Percentiles rank a stretch among this genome's conserved stretches.
phyloP scores from a whole-genome alignment of 768 basidiomycete genomes.

The Serendipita sp. region DNA sequence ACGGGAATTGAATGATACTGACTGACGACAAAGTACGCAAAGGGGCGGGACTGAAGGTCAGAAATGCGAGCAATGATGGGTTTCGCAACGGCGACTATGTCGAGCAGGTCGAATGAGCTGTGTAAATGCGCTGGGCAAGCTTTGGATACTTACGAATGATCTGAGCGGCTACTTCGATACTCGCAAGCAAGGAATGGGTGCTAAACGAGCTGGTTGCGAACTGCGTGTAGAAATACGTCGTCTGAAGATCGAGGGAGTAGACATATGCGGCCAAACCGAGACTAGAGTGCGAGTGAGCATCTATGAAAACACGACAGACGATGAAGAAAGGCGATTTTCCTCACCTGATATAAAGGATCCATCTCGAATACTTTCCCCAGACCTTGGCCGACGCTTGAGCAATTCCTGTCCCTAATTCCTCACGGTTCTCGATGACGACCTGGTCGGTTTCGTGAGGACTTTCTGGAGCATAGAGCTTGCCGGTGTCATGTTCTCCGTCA shows the following conservation, averaged over 20 bases:
- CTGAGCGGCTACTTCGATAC: slow-evolving; percentile 37
- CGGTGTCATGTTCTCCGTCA: background rate
- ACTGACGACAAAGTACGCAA: slow-evolving; percentile 42
- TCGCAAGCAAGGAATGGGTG: slow-evolving; percentile 36
- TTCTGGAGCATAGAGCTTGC: background rate
- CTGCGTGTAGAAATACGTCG: slow-evolving; percentile 47
- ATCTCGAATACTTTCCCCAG: slow-evolving; percentile 37
- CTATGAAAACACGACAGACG: too few relatives aligned
- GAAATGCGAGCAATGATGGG: slow-evolving; percentile 60
- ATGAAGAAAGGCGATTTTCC: slow-evolving; percentile 4
- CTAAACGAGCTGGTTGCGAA: slow-evolving; percentile 39
- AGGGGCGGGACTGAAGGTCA: slow-evolving; percentile 51
- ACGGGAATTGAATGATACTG: slow-evolving; percentile 17
- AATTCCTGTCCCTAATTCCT: slow-evolving; percentile 6
- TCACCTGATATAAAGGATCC: slow-evolving; percentile 45
- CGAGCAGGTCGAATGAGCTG: background rate
- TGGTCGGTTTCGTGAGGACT: background rate
- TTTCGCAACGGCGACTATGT: slow-evolving; percentile 34
- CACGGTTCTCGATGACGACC: background rate
- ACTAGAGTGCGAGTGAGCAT: slow-evolving; percentile 15
- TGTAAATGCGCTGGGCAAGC: slow-evolving; percentile 13
- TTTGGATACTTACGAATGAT: slow-evolving; percentile 32
- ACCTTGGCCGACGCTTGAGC: slow-evolving; percentile 34
- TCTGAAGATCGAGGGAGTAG: slow-evolving; percentile 56
- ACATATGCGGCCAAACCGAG: slow-evolving; percentile 57